Evolutionary conservation across 2,329 filamentous ascomycete genomes (phyloP), one percentile per base, ranked within the genome.

Genomic region (Trichoderma koningii): DNA sequence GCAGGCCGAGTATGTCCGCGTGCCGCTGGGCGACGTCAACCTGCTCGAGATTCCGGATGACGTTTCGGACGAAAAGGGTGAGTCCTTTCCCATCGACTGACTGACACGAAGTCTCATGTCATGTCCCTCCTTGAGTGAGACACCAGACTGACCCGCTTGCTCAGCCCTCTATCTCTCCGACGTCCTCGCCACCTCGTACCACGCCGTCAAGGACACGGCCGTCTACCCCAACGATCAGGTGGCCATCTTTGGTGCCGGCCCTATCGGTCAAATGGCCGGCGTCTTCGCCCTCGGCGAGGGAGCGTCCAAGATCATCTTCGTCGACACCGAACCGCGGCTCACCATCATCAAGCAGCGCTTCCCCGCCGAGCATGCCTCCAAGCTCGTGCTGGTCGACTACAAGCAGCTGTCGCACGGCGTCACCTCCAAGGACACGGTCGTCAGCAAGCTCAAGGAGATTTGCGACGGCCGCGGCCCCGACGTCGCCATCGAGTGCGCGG

Each of bases 1-100:
- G 0, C 93, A 96, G 76, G 90, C 92, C 4, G 93, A 96, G 77
- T 96, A 92, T 71, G 89, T 93, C 0, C 85, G 92, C 7, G 91
- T 96, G 7, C 92, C 93, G 0, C 85, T 88, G 34, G 92, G 87
- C 30, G 90, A 95, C 70, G 87, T 92, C 66, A 96, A 96, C 73
- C 80, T 96, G 23, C 82, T 96, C 14, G 87, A 89, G 71, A 85
- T 96, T 6, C 92, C 93, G 1, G 87, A 90, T 62, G 84, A 85
- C 69, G 89, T 96, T 0, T 90, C 92, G 0, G 92, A 96, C 72
- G 93, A 96, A 80, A 93, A 94, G 78, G 90, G 76, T 75, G 61
- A 66, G 70, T 12, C 17, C 17, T 5, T 3, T 5, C 17, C 38
- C 0, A 6, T 3, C 10, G 5, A 38, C 12, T 38, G 28, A 7